Evolutionary conservation across 805 yeast species (phyloP).

Genomic region (Metschnikowia shivogae): DNA sequence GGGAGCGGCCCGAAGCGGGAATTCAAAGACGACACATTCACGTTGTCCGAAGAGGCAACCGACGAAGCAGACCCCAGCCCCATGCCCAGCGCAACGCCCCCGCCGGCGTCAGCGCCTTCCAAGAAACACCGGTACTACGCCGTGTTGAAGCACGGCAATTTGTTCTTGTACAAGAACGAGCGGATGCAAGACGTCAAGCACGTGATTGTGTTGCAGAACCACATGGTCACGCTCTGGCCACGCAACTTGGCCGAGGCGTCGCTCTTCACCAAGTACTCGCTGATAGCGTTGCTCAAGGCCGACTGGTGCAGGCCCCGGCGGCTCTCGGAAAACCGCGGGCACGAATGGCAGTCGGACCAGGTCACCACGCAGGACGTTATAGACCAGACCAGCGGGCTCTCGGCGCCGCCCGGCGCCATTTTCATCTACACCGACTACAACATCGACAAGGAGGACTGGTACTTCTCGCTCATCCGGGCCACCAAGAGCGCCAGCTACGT

Average conservation of each 20-base stretch:
- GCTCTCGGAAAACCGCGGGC: conserved; percentile 18
- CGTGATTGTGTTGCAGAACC: conserved; percentile 71
- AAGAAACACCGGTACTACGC: conserved; percentile 64
- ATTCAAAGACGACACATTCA: neutral
- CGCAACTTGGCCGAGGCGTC: conserved; percentile 67
- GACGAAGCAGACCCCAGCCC: neutral
- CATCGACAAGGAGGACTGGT: conserved; percentile 88
- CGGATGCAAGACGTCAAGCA: conserved; percentile 62
- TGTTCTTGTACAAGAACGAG: conserved; percentile 78
- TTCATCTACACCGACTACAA: conserved; percentile 76
- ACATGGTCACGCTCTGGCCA: conserved; percentile 83
- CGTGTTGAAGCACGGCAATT: conserved; percentile 78
- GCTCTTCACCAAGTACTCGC: conserved; percentile 72
- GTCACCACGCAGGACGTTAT: conserved; percentile 26
- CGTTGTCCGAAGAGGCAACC: neutral
- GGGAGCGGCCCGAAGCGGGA: neutral
- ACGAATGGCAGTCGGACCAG: conserved; percentile 10
- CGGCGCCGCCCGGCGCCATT: conserved; percentile 39
- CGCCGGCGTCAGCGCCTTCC: conserved; percentile 1
- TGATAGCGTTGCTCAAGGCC: conserved; percentile 66
- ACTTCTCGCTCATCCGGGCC: conserved; percentile 77
- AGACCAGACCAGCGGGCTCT: conserved; percentile 17
- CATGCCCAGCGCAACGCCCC: neutral
- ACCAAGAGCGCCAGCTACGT: conserved; percentile 42
- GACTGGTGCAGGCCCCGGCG: conserved; percentile 27